A percentile compares a stretch with the other conserved stretches of the same genome.
Evolutionary conservation across 345 rosid genomes (phyloP).

Genomic region (Gossypium ekmanianum): DNA sequence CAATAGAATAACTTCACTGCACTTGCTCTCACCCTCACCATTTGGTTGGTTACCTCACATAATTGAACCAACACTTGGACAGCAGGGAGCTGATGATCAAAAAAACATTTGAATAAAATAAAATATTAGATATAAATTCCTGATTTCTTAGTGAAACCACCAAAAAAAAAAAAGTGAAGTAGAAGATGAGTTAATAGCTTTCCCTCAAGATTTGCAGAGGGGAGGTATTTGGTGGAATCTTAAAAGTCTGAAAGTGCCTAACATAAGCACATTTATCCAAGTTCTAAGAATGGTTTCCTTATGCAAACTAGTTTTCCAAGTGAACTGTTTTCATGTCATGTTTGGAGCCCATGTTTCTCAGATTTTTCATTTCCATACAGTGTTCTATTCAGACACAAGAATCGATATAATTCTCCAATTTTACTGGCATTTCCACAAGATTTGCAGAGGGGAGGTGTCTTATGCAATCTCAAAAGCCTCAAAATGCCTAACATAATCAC

Average conservation of each 20-base stretch:
- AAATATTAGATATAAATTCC: neutral
- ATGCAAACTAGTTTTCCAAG: neutral
- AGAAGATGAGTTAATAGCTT: neutral
- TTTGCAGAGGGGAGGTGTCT: no score
- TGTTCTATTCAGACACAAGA: neutral
- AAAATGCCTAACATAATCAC: neutral
- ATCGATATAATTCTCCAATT: neutral
- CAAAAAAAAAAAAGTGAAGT: no score
- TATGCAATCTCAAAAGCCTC: no score
- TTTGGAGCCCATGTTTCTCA: neutral
- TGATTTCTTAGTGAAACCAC: neutral
- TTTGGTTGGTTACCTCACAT: constrained; percentile 22
- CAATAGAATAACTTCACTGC: constrained; percentile 27
- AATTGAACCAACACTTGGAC: constrained; percentile 30
- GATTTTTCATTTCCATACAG: neutral
- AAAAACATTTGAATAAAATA: neutral
- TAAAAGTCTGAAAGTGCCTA: neutral
- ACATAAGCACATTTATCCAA: neutral
- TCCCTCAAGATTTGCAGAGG: neutral
- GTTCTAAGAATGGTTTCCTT: constrained; percentile 4
- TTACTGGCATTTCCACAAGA: neutral
- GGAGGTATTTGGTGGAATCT: neutral
- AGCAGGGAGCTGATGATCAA: constrained; percentile 24
- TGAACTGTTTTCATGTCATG: neutral
- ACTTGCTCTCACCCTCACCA: constrained; percentile 18